Conservation (phyloP, 768 basidiomycete species). For the Leucocoprinus sp. region DNA sequence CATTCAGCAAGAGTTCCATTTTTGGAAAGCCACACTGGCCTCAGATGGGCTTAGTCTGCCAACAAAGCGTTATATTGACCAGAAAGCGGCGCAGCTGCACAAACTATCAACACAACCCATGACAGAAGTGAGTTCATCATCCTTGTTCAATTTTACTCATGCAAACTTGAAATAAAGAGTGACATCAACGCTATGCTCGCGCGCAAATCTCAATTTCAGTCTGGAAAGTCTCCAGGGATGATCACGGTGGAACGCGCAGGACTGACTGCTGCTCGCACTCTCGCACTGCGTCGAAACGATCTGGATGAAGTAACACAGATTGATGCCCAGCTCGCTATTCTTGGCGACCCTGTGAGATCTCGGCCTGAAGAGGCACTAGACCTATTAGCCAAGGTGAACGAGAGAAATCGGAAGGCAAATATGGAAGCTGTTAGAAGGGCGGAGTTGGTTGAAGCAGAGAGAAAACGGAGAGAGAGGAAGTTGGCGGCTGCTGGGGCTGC, state of each 20-base stretch:
- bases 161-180: slow-evolving; percentile 36
- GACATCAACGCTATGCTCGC: slow-evolving; percentile 77
- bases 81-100: slow-evolving; percentile 55
- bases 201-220: slow-evolving; percentile 44
- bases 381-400: slow-evolving; percentile 73
- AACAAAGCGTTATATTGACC: slow-evolving; percentile 53
- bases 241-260: slow-evolving; percentile 55
- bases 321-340: slow-evolving; percentile 53
- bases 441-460: slow-evolving; percentile 61
- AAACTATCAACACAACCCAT: slow-evolving; percentile 52
- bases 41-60: slow-evolving; percentile 59
- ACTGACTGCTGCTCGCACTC: slow-evolving; percentile 60
- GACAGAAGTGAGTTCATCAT: slow-evolving; percentile 62
- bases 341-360: slow-evolving; percentile 24
- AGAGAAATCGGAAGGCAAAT: slow-evolving; percentile 83
- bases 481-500: slow-evolving; percentile 31
- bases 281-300: slow-evolving; percentile 74
- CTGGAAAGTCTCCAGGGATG: slow-evolving; percentile 24
- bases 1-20: slow-evolving; percentile 64
- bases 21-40: slow-evolving; percentile 36
- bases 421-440: slow-evolving; percentile 71
- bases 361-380: slow-evolving; percentile 28
- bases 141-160: slow-evolving; percentile 1
- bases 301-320: slow-evolving; percentile 49
- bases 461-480: slow-evolving; percentile 63